Evolutionary conservation across 371 early-diverging fungal genomes (phyloP), one percentile per base, ranked within the genome.

Genomic region (Rhizopus microsporus): DNA sequence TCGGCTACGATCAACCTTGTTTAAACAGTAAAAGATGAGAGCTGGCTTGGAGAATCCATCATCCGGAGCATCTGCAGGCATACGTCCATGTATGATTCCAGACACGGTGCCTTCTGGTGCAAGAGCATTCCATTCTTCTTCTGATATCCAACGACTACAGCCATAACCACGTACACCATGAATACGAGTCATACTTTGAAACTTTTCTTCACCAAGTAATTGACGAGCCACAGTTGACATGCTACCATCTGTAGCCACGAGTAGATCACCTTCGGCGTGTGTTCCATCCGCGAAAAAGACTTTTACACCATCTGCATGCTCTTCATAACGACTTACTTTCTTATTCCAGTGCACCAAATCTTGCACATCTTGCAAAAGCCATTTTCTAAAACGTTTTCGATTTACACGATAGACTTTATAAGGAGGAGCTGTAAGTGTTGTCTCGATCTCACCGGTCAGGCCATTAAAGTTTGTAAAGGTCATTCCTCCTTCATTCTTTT

Each of bases 221-320:
- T 63, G 59, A 5, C 39, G 9, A 35, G 53, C 46, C 9, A 63
- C 44, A 35, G 44, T 48, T 37, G 64, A 63, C 8, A 31, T 40
- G 7, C 53, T 23, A 9, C 64, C 64, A 49, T 63, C 64, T 5
- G 55, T 35, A 4, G 47, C 64, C 6, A 63, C 64, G n/a, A 63
- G 23, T 1, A 59, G 7, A n/a, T 43, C 43, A n/a, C 64, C 64
- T 16, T 17, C 51, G 3, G 60, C 66, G 6, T 44, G 39, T 8
- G 62, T 57, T 17, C 67, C 74, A 47, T 70, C 74, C 3, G 33
- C 39, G 52, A 73, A 73, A 16, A 46, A 55, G 45, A 50, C 71
- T 29, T 45, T 57, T 23, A 72, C 57, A 16, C 46, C 48, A 32
- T 61, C 51, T 5, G 31, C 37, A 9, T 40, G 37, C 4, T 54